Evolutionary conservation across 2,329 filamentous ascomycete species (phyloP).

Genomic region (Colletotrichum simmondsii): DNA sequence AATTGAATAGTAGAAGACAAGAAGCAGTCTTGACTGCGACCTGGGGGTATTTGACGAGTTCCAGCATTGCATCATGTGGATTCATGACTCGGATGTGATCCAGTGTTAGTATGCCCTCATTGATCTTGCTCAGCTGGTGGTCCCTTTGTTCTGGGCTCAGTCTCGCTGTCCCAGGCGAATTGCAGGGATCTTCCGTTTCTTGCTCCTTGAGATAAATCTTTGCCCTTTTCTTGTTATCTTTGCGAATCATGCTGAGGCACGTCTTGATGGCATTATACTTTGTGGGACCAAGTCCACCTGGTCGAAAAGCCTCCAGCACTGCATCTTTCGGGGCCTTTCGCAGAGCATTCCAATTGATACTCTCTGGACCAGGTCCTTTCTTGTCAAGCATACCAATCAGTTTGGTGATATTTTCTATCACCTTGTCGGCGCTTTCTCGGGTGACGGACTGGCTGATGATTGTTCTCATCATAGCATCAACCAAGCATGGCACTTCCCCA

Average conservation of each 20-base stretch:
- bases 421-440: slow-evolving; percentile 66
- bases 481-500: slow-evolving; percentile 65
- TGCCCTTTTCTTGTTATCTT: slow-evolving; percentile 66
- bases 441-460: slow-evolving; percentile 63
- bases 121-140: slow-evolving; percentile 65
- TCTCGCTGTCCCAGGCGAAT: slow-evolving; percentile 53
- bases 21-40: slow-evolving; percentile 68
- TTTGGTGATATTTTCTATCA: slow-evolving; percentile 72
- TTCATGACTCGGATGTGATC: slow-evolving; percentile 60
- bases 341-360: slow-evolving; percentile 81
- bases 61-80: slow-evolving; percentile 59
- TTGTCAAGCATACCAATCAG: slow-evolving; percentile 71
- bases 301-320: slow-evolving; percentile 72
- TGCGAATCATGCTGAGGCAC: slow-evolving; percentile 78
- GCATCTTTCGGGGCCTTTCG: slow-evolving; percentile 69
- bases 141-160: slow-evolving; percentile 61
- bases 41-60: slow-evolving; percentile 61
- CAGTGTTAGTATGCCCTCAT: slow-evolving; percentile 68
- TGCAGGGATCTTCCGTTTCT: slow-evolving; percentile 50
- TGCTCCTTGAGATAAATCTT: slow-evolving; percentile 58
- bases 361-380: slow-evolving; percentile 73
- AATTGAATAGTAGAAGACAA: slow-evolving; percentile 67
- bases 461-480: slow-evolving; percentile 65
- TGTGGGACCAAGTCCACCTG: slow-evolving; percentile 75
- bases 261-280: slow-evolving; percentile 80